Evolutionary conservation across 495 filamentous ascomycete genomes (phyloP), one percentile per base, ranked within the genome.

Genomic region (Glonium stellatum): DNA sequence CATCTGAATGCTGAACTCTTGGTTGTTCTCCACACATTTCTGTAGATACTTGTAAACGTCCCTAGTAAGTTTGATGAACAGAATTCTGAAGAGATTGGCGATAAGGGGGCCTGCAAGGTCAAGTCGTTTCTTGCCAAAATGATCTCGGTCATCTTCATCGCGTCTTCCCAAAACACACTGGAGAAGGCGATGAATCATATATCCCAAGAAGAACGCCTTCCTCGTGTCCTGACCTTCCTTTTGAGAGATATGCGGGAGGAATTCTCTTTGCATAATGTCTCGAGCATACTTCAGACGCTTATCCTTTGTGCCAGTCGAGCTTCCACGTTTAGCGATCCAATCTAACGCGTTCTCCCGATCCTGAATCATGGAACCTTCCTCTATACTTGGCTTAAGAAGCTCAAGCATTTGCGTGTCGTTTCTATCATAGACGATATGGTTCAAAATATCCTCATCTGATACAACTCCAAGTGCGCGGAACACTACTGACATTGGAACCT

Each of bases 151-250:
- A 65, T 99, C 93, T 18, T 88, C 87, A 67, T 97, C 95, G 47
- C 88, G 83, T 56, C 95, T 86, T 46, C 93, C 93, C 19, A 97
- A 78, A 44, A 88, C 87, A 71, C 90, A 95, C 69, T 95, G 90
- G 1, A 99, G 79, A 61, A 99, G 82, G 68, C 89, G 83, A 73
- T 97, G 91, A 46, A 96, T 88, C 95, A 99, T 97, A 73, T 97
- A 99, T 31, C 95, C 93, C 37, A 99, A 77, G 82, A 97, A 99
- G 78, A 96, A 97, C 5, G 93, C 93, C 72, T 99, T 99, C 27
- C 89, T 78, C 0, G 92, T 97, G 69, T 97, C 93, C 67, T 90
- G 95, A n/a, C 93, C 93, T 72, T 96, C 90, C 54, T 81, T 84
- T 69, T 97, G 95, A 1, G 92, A 95, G 48, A 99, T 96, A 67